Evolutionary conservation across 495 filamentous ascomycete genomes (phyloP), one percentile per base, ranked within the genome.

Genomic region (Clohesyomyces aquaticus): DNA sequence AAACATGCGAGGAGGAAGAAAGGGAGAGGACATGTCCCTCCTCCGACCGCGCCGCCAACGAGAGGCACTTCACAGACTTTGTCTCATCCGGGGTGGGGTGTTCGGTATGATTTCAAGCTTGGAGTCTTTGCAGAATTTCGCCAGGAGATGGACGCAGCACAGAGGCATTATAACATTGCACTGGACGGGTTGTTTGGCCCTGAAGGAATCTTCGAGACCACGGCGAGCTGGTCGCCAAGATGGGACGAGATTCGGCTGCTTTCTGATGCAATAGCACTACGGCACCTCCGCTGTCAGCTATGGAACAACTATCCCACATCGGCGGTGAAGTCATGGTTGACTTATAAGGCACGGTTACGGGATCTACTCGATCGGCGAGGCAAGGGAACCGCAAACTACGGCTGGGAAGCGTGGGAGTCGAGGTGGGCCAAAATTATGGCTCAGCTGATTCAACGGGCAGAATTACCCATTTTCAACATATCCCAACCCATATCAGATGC

Each of bases 71-170:
- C 90, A 16, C 88, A 91, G 69, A 89, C 88, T 0, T 75, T 96
- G 19, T 89, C 91, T n/a, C 80, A 85, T 11, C 88, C 90, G 56
- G 91, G 89, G 3, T 97, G 93, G 93, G 91, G 88, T 73, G 86
- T 91, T 21, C 87, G 93, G 1, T 96, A 96, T 72, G 93, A 97
- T 69, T 91, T 93, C 77, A 97, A 97, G 70, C 82, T 91, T 26
- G 93, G 90, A 8, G 79, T 95, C 1, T 90, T 96, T 70, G 91
- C 93, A 29, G 91, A 96, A 71, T 96, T 91, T 63, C 84, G 93
- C 12, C 88, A 91, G 71, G 93, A 97, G 70, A 90, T 93, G 83
- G 92, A 96, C 68, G 85, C 82, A 27, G 92, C 93, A 0, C 78
- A 87, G 51, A 83, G 90, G 28, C 91, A 89, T 55, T 96, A 89